A percentile compares a stretch with the other conserved stretches of the same genome.
Evolutionary conservation across 768 basidiomycete genomes (phyloP).

Genomic region (Lactifluus hygrophoroides): DNA sequence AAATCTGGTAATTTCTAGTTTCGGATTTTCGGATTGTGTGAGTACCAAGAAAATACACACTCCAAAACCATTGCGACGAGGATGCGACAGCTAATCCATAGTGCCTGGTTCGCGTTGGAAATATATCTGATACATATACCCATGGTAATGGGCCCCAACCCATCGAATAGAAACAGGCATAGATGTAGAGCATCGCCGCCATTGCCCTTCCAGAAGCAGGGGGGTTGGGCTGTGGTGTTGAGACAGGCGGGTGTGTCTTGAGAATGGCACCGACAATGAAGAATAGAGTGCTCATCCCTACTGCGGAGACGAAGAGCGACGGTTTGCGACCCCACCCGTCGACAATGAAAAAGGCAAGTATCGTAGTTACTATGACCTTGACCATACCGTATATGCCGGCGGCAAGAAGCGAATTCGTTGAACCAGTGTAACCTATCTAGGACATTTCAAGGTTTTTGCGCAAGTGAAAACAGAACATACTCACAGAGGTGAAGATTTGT

Average conservation of each 20-base stretch:
- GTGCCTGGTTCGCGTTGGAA: too few species aligned
- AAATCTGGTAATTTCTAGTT: constrained; percentile 40
- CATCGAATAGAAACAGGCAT: constrained; percentile 82
- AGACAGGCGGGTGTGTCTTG: constrained; percentile 61
- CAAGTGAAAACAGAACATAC: constrained; percentile 14
- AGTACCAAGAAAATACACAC: background rate
- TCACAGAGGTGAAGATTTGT: constrained; percentile 59
- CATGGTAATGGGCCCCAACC: constrained; percentile 70
- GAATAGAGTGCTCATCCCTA: constrained; percentile 74
- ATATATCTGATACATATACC: too few species aligned
- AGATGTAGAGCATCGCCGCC: constrained; percentile 83
- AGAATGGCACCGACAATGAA: constrained; percentile 80
- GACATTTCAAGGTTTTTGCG: background rate
- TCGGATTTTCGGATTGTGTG: background rate
- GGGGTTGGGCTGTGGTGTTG: constrained; percentile 25
- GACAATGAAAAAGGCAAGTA: constrained; percentile 61
- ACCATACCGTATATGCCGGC: constrained; percentile 66
- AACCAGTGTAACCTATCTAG: constrained; percentile 58
- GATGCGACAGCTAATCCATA: too few species aligned
- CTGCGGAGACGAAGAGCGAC: constrained; percentile 62
- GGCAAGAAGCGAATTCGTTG: constrained; percentile 54
- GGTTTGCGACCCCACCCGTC: constrained; percentile 61
- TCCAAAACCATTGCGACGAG: too few species aligned
- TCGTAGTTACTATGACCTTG: constrained; percentile 54
- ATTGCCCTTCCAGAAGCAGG: constrained; percentile 60